Evolutionary conservation across 805 yeast genomes (phyloP).

Genomic region (Cyberlindnera mycetangii): DNA sequence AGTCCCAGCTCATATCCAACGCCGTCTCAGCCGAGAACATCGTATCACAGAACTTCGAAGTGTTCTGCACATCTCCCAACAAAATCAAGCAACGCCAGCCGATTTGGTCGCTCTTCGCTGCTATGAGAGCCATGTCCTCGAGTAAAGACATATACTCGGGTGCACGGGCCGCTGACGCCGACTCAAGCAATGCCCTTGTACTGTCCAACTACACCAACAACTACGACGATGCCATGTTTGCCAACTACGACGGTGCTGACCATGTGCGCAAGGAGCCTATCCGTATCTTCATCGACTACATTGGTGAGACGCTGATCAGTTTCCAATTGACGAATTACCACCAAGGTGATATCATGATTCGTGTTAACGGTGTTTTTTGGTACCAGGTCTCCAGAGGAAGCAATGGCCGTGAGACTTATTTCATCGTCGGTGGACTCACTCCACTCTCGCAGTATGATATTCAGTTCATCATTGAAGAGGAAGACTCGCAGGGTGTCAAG

Average conservation of each 20-base stretch:
- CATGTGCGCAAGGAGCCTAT: conserved; percentile 29
- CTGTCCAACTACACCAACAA: conserved; percentile 24
- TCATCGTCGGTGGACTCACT: conserved; percentile 62
- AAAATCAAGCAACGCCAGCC: conserved; percentile 39
- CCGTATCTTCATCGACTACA: conserved; percentile 43
- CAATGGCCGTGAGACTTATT: conserved; percentile 43
- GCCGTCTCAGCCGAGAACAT: conserved; percentile 22
- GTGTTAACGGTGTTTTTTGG: conserved; percentile 70
- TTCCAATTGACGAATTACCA: conserved; percentile 46
- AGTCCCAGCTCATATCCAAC: background rate
- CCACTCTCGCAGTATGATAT: conserved; percentile 65
- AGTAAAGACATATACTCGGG: conserved; percentile 45
- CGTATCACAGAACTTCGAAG: conserved; percentile 28
- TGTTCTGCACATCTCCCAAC: conserved; percentile 20
- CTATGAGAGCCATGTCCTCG: conserved; percentile 46
- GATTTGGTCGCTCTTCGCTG: conserved; percentile 51
- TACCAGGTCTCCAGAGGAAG: conserved; percentile 57
- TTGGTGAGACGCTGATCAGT: conserved; percentile 50
- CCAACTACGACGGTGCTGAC: conserved; percentile 25
- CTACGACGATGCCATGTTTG: conserved; percentile 30
- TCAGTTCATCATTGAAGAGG: conserved; percentile 37
- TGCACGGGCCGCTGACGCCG: conserved; percentile 25
- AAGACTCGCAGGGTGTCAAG: conserved; percentile 26
- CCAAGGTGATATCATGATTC: conserved; percentile 40
- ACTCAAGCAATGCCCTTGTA: conserved; percentile 21